Conservation (phyloP, 805 yeast genomes). For the Martiniozyma abietophila region DNA sequence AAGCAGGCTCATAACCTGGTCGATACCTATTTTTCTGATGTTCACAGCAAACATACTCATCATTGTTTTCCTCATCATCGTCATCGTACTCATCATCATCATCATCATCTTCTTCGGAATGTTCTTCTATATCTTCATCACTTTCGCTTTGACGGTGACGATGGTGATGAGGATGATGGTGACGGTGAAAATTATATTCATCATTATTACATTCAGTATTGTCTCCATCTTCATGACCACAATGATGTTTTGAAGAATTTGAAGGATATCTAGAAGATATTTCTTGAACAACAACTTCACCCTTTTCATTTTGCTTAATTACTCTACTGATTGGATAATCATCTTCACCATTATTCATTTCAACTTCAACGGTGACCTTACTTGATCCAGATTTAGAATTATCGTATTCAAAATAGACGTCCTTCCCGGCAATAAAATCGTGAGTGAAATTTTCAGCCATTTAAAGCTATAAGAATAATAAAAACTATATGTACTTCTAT, state of each 20-base stretch:
- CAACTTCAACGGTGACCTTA: constrained; percentile 29
- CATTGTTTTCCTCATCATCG: constrained; percentile 8
- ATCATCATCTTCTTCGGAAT: constrained; percentile 9
- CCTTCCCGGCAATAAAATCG: constrained; percentile 17
- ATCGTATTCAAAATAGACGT: constrained; percentile 18
- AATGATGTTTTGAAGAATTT: constrained; percentile 10
- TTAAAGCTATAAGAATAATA: too few relatives aligned
- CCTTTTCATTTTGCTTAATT: constrained; percentile 57
- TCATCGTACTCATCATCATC: constrained; percentile 8
- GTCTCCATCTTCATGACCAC: constrained; percentile 13
- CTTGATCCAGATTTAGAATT: constrained; percentile 1
- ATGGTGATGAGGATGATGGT: constrained; percentile 12
- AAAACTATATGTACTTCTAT: too few relatives aligned
- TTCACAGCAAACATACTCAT: too few relatives aligned
- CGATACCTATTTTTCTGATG: too few relatives aligned
- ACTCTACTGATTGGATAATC: constrained; percentile 69
- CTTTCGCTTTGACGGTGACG: constrained; percentile 4
- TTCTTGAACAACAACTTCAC: constrained; percentile 66
- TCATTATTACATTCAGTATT: constrained; percentile 4
- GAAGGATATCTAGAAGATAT: constrained; percentile 19
- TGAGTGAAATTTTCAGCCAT: constrained; percentile 9
- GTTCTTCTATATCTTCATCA: constrained; percentile 5
- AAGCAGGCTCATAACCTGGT: constrained; percentile 1
- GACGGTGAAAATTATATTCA: constrained; percentile 9
- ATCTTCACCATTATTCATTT: constrained; percentile 43